phyloP scores from a whole-genome alignment of 306 rosid species.

The Lablab purpureus region DNA sequence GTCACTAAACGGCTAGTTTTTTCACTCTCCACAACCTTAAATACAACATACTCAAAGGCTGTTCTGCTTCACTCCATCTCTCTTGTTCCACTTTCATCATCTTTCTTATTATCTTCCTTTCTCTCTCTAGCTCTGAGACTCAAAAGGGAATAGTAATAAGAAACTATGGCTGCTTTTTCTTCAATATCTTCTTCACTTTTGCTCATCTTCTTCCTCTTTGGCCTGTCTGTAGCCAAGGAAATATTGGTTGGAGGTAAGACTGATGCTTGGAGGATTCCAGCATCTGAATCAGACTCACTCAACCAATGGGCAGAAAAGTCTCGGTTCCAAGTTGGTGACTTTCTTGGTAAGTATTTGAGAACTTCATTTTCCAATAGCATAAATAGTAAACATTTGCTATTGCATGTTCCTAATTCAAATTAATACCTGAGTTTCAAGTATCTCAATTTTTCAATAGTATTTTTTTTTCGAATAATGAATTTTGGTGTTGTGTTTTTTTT shows the following conservation, averaged over 20 bases:
- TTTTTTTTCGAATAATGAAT: too few relatives aligned
- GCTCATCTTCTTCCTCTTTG: conserved; percentile 44
- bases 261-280: conserved; percentile 71
- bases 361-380: background rate
- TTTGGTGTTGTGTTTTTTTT: too few relatives aligned
- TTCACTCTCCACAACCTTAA: conserved; percentile 42
- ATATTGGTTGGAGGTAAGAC: conserved; percentile 70
- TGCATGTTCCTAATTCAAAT: background rate
- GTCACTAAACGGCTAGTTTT: conserved; percentile 75
- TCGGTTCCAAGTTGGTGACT: conserved; percentile 72
- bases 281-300: conserved; percentile 71
- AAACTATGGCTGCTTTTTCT: conserved; percentile 56
- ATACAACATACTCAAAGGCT: conserved; percentile 29
- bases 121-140: background rate
- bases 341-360: conserved; percentile 54
- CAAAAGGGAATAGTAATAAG: background rate
- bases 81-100: background rate
- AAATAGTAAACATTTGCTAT: background rate
- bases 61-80: too few relatives aligned
- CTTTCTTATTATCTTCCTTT: background rate
- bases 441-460: too few relatives aligned
- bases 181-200: conserved; percentile 39
- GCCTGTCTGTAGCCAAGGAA: conserved; percentile 62
- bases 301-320: conserved; percentile 71
- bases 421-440: too few relatives aligned